Evolutionary conservation across 1,139 yeast genomes (phyloP).

Genomic region (Diutina rugosa): DNA sequence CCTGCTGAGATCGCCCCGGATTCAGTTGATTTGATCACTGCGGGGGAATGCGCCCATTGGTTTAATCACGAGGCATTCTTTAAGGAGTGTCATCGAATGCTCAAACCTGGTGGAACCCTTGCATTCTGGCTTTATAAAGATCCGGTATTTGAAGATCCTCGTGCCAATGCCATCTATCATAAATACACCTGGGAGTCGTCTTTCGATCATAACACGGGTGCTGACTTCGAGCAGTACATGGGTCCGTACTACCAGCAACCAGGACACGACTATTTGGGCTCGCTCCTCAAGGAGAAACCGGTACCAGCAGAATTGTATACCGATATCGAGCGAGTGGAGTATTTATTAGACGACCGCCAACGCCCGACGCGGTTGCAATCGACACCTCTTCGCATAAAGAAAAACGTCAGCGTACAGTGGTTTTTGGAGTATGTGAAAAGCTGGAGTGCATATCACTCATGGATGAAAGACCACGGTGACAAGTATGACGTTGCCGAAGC

Average conservation of each 20-base stretch:
- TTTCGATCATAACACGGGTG: slow-evolving; percentile 15
- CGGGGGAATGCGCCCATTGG: slow-evolving; percentile 80
- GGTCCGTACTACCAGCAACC: slow-evolving; percentile 73
- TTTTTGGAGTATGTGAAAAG: slow-evolving; percentile 42
- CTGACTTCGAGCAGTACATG: slow-evolving; percentile 26
- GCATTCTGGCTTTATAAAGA: slow-evolving; percentile 77
- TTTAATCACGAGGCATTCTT: slow-evolving; percentile 44
- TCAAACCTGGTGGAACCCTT: slow-evolving; percentile 50
- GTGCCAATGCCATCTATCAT: slow-evolving; percentile 26
- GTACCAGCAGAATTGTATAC: slow-evolving; percentile 27
- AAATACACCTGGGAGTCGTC: slow-evolving; percentile 26
- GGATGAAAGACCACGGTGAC: slow-evolving; percentile 32
- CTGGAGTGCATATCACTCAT: slow-evolving; percentile 60
- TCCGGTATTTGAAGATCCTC: slow-evolving; percentile 36
- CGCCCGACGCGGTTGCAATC: slow-evolving; percentile 7
- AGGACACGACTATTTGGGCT: slow-evolving; percentile 42
- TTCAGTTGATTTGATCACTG: slow-evolving; percentile 49
- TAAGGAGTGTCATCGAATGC: slow-evolving; percentile 30
- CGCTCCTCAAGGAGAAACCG: slow-evolving; percentile 26
- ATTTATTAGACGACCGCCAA: slow-evolving; percentile 16
- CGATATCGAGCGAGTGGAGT: slow-evolving; percentile 26
- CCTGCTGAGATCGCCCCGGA: slow-evolving; percentile 11
- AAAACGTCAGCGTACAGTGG: slow-evolving; percentile 26
- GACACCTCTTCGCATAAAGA: slow-evolving; percentile 26
- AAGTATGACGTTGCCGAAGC: slow-evolving; percentile 4